phyloP scores from a whole-genome alignment of 352 stramenopile genomes.

The Pythium pyrilobum region DNA sequence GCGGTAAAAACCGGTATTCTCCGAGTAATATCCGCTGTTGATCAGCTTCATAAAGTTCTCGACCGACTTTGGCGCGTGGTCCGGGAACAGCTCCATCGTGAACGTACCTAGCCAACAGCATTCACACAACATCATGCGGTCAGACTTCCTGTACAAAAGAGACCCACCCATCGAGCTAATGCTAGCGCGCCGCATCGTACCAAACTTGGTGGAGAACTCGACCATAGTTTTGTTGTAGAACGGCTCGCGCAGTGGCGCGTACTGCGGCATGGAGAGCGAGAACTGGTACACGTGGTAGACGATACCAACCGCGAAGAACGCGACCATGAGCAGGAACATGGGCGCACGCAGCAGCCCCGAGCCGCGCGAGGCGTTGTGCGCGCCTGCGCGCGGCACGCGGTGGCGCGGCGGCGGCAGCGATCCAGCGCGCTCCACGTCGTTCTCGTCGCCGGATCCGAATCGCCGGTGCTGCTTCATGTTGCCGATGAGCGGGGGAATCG shows the following conservation, averaged over 20 bases:
- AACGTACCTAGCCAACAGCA: constrained; percentile 47
- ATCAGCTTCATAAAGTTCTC: constrained; percentile 69
- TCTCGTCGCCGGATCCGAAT: constrained; percentile 9
- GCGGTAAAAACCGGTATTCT: constrained; percentile 79
- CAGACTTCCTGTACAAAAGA: too few species aligned
- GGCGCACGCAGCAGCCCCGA: constrained; percentile 16
- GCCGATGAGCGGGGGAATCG: neutral
- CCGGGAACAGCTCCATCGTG: constrained; percentile 71
- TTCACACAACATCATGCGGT: too few species aligned
- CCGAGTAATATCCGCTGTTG: constrained; percentile 55
- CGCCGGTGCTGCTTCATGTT: constrained; percentile 16
- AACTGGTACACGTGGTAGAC: constrained; percentile 64
- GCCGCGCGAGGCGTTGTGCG: constrained; percentile 10
- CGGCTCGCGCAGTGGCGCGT: constrained; percentile 39
- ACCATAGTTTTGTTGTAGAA: constrained; percentile 85
- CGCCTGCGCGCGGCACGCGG: constrained; percentile 14
- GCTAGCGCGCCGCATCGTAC: constrained; percentile 15
- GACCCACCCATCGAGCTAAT: too few species aligned
- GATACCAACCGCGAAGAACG: constrained; percentile 53
- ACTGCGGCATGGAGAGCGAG: constrained; percentile 24
- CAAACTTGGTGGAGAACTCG: constrained; percentile 72
- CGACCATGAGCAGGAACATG: constrained; percentile 27
- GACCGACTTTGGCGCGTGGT: constrained; percentile 72
- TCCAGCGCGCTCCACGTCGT: constrained; percentile 8
- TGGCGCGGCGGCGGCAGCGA: constrained; percentile 7